Percentiles rank a stretch among this genome's conserved stretches.
These are phyloP conservation scores for Ambrosiella beaveri DNA, from an alignment of 2,329 filamentous ascomycete genomes.

Conservation along the genomic window DNA sequence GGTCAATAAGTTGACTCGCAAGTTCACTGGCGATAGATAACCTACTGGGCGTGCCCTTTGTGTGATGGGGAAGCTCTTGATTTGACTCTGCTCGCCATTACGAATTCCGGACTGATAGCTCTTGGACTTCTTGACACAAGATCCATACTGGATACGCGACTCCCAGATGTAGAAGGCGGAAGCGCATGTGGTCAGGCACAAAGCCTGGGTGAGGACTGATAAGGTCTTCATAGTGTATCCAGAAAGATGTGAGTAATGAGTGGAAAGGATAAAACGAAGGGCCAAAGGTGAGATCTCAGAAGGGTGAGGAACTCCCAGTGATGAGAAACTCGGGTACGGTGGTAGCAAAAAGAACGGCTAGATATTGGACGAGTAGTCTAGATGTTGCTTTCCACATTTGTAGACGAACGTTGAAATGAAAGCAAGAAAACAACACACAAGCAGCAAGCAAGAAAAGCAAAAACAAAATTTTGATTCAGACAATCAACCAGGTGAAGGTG, in stretches of 20 bases:
- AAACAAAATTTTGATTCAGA: neutral
- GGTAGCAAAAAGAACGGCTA: neutral
- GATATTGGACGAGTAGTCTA: neutral
- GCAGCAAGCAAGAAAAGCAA: neutral
- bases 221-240: conserved; percentile 3
- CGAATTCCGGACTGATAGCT: neutral
- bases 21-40: neutral
- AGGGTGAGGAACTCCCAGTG: no score
- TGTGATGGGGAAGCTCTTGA: conserved; percentile 2
- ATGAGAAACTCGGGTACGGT: neutral
- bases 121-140: conserved; percentile 10
- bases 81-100: neutral
- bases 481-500: neutral
- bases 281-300: neutral
- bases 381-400: neutral
- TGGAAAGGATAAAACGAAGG: neutral
- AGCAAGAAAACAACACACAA: neutral
- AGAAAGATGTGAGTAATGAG: neutral
- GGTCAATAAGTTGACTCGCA: no score
- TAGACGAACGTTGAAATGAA: neutral
- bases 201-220: conserved; percentile 2
- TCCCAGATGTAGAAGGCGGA: conserved; percentile 14
- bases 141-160: conserved; percentile 12
- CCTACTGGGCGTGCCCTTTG: conserved; percentile 10
- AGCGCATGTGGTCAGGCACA: conserved; percentile 3